Conservation (phyloP, 202 grass and related monocot species). For the Hordeum pubiflorum region DNA sequence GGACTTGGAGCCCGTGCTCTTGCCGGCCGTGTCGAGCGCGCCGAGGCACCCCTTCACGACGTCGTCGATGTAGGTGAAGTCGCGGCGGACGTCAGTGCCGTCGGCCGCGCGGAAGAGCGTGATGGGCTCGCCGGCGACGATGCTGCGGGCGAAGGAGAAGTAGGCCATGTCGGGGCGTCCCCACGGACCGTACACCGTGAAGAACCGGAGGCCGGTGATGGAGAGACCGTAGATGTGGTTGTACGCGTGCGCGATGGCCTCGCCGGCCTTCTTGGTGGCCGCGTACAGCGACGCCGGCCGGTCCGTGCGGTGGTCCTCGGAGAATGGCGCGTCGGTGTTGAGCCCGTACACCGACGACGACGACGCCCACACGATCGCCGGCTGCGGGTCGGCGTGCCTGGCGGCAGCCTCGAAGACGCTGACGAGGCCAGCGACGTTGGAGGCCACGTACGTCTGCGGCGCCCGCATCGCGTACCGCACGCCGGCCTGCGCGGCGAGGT, state of each 20-base stretch:
- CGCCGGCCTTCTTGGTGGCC: constrained; percentile 97
- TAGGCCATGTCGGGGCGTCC: constrained; percentile 99
- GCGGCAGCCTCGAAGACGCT: constrained; percentile 60
- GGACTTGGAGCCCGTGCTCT: constrained; percentile 58
- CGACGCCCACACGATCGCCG: constrained; percentile 89
- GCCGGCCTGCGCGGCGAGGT: constrained; percentile 91
- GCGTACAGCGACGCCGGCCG: constrained; percentile 81
- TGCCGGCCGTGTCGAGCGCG: constrained; percentile 63
- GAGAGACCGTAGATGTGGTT: constrained; percentile 97
- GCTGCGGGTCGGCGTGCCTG: constrained; percentile 66
- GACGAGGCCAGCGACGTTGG: constrained; percentile 87
- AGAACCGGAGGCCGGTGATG: constrained; percentile 87
- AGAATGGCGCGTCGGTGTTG: constrained; percentile 65
- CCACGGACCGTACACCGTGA: constrained; percentile 95
- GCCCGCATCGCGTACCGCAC: constrained; percentile 72
- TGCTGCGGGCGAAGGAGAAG: constrained; percentile 70
- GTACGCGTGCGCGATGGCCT: constrained; percentile 91
- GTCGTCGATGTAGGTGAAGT: constrained; percentile 98
- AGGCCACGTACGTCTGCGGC: constrained; percentile 77
- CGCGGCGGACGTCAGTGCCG: constrained; percentile 43
- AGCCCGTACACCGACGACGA: constrained; percentile 92
- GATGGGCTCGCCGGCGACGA: constrained; percentile 67
- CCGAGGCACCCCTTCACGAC: constrained; percentile 72
- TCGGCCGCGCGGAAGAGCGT: constrained; percentile 51
- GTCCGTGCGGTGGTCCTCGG: constrained; percentile 83